phyloP scores from a whole-genome alignment of 768 basidiomycete species.

The Podaxis sp. region DNA sequence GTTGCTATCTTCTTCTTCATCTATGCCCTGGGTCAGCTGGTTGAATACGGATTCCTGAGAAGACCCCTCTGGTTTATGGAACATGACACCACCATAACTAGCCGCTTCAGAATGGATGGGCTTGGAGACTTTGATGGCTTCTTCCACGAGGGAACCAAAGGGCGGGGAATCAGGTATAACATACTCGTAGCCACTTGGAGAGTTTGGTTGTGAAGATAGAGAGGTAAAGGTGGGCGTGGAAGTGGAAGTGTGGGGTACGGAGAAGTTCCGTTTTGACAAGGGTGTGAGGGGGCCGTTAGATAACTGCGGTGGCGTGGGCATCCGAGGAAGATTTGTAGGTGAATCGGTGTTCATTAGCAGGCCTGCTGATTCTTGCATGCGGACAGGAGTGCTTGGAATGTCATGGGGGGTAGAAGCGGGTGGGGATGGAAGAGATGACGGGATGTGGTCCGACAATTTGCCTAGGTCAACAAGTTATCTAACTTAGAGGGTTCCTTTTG shows the following conservation, averaged over 20 bases:
- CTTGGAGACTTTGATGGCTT: conserved; percentile 9
- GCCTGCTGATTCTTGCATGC: neutral
- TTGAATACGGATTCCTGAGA: conserved; percentile 40
- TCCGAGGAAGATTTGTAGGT: neutral
- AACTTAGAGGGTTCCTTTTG: neutral
- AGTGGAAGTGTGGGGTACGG: neutral
- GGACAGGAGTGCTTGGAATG: neutral
- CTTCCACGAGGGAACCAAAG: conserved; percentile 15
- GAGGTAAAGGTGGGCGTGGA: conserved; percentile 23
- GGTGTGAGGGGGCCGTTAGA: conserved; percentile 2
- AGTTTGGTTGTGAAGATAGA: conserved; percentile 24
- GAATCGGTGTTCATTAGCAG: neutral
- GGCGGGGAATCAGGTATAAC: conserved; percentile 15
- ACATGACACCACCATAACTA: conserved; percentile 4
- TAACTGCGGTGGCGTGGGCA: neutral
- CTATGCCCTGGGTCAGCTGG: conserved; percentile 44
- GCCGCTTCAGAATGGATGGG: neutral
- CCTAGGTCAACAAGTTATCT: neutral
- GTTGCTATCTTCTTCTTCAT: conserved; percentile 16
- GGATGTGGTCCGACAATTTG: neutral
- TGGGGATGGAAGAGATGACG: conserved; percentile 16
- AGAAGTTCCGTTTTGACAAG: neutral
- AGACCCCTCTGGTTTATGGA: conserved; percentile 20
- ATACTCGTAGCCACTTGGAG: conserved; percentile 8
- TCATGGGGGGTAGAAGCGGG: conserved; percentile 13